A percentile compares a stretch with the other conserved stretches of the same genome.
Conservation (phyloP, 192 early-diverging fungal species). For the Spizellomyces sp. region DNA sequence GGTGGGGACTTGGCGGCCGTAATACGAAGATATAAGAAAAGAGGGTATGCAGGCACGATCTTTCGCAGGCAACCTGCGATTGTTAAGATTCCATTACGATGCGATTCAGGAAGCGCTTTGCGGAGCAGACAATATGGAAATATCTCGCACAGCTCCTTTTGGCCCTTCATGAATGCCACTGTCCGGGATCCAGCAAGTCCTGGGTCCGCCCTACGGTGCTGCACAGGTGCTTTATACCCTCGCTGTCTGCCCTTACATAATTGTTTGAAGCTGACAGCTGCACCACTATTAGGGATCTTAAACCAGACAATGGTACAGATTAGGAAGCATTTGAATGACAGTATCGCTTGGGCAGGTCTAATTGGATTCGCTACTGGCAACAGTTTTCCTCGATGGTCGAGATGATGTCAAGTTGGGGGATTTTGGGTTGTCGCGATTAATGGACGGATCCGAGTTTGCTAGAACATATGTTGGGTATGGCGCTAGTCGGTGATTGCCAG, state of each 20-base stretch:
- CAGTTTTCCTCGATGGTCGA: conserved; percentile 63
- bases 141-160: conserved; percentile 65
- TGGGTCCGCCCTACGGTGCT: conserved; percentile 51
- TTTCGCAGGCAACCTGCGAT: background rate
- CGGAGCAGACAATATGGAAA: conserved; percentile 70
- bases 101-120: conserved; percentile 49
- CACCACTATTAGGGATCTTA: conserved; percentile 59
- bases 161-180: conserved; percentile 73
- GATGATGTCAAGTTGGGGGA: conserved; percentile 77
- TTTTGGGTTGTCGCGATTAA: conserved; percentile 72
- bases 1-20: conserved; percentile 70
- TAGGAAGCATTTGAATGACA: conserved; percentile 13
- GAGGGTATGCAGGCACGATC: conserved; percentile 29
- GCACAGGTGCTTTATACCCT: conserved; percentile 38
- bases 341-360: background rate
- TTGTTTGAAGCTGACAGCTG: background rate
- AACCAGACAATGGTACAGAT: conserved; percentile 64
- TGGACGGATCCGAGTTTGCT: conserved; percentile 68
- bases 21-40: conserved; percentile 65
- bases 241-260: too few species aligned
- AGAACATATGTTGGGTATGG: conserved; percentile 73
- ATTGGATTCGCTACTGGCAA: conserved; percentile 10
- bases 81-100: background rate
- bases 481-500: background rate
- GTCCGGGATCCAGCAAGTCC: background rate